Evolutionary conservation across 176 grass and related monocot species (phyloP).

Genomic region (Tuctoria greenei): DNA sequence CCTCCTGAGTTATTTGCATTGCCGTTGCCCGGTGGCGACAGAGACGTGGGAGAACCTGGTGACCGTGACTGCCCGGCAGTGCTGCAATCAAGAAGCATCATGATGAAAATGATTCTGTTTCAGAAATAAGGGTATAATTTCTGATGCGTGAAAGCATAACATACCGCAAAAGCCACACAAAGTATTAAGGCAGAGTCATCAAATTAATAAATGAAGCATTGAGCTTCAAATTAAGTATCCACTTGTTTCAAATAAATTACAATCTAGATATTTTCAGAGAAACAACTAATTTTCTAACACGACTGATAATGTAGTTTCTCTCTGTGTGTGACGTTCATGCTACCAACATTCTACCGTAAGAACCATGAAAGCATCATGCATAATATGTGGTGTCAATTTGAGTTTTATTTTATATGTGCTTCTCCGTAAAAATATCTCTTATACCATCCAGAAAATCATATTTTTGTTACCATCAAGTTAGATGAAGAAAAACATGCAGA

Average conservation of each 20-base stretch:
- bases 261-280: neutral
- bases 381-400: no score
- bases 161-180: neutral
- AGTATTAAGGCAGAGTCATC: neutral
- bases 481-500: neutral
- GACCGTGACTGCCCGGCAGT: slow-evolving; percentile 30
- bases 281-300: neutral
- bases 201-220: neutral
- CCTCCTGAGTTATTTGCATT: neutral
- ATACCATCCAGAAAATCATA: neutral
- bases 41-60: slow-evolving; percentile 3
- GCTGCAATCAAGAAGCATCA: slow-evolving; percentile 24
- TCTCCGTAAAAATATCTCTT: neutral
- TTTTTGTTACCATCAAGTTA: neutral
- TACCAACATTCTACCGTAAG: neutral
- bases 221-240: neutral
- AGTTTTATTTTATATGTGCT: neutral
- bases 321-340: neutral
- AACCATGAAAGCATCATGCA: no score
- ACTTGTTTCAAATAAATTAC: neutral
- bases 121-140: neutral
- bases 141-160: neutral
- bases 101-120: neutral
- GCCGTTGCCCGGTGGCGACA: slow-evolving; percentile 19
- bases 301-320: no score